phyloP scores from a whole-genome alignment of 225 moss, liverwort and hornwort species.

The Polytrichum formosum region DNA sequence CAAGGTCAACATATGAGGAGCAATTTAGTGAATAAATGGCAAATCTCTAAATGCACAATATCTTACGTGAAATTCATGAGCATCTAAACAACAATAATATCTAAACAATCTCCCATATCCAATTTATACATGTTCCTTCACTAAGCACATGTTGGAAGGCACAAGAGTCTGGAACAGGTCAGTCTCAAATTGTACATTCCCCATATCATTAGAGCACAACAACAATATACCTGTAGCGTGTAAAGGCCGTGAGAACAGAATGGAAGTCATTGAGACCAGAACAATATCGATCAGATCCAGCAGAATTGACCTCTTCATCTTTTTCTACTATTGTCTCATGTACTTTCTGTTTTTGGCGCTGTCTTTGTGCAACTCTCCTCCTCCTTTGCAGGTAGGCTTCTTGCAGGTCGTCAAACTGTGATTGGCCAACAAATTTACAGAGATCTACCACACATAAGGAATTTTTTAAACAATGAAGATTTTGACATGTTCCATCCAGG shows the following conservation, averaged over 20 bases:
- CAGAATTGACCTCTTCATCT: conserved; percentile 36
- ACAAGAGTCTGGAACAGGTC: no score
- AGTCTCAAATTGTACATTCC: no score
- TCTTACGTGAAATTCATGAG: neutral
- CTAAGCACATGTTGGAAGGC: neutral
- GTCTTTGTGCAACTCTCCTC: conserved; percentile 49
- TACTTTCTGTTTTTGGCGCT: conserved; percentile 42
- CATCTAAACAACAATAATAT: neutral
- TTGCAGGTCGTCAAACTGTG: conserved; percentile 90
- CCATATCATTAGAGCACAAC: neutral
- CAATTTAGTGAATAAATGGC: neutral
- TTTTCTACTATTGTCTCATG: conserved; percentile 40
- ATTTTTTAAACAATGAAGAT: neutral
- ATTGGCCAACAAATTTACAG: conserved; percentile 9
- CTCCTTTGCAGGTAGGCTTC: conserved; percentile 89
- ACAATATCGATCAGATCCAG: conserved; percentile 46
- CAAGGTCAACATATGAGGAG: conserved; percentile 3
- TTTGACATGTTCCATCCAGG: neutral
- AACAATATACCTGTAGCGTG: conserved; percentile 76
- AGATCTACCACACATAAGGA: neutral
- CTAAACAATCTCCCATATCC: neutral
- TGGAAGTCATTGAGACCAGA: conserved; percentile 85
- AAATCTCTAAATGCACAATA: no score
- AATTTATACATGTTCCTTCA: neutral
- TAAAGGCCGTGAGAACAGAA: conserved; percentile 87